phyloP scores from a whole-genome alignment of 495 filamentous ascomycete genomes.

The Tuber aestivum region DNA sequence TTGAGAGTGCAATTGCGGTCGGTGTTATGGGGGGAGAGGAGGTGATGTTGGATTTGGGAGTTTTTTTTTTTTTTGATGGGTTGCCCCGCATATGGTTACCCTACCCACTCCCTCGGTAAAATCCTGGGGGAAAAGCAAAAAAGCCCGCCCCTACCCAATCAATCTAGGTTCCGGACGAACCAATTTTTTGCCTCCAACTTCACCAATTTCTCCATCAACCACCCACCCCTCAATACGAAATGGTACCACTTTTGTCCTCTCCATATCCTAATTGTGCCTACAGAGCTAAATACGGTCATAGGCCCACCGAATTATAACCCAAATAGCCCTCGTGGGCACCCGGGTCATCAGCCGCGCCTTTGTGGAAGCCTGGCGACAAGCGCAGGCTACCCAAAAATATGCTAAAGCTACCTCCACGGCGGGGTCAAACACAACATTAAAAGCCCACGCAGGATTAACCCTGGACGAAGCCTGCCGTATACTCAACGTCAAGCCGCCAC shows the following conservation, averaged over 20 bases:
- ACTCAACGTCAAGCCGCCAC: conserved; percentile 86
- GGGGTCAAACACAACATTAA: conserved; percentile 47
- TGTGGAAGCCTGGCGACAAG: conserved; percentile 84
- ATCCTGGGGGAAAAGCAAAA: background rate
- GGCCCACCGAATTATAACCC: conserved; percentile 92
- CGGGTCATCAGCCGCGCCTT: conserved; percentile 92
- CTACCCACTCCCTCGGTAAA: background rate
- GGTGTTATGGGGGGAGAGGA: background rate
- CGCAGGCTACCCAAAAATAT: conserved; percentile 76
- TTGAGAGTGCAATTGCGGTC: background rate
- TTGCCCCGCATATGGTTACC: background rate
- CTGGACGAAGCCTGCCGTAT: conserved; percentile 97
- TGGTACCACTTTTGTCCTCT: background rate
- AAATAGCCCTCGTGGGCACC: conserved; percentile 81
- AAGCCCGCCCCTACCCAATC: background rate
- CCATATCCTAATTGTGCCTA: background rate
- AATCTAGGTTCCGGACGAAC: background rate
- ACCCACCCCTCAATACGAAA: background rate
- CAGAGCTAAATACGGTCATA: conserved; percentile 42
- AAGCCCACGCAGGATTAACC: conserved; percentile 65
- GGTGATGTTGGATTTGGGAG: background rate
- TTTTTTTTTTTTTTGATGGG: background rate
- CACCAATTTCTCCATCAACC: background rate
- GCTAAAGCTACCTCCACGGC: conserved; percentile 57
- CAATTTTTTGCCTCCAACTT: conserved; percentile 4